Evolutionary conservation across 1,139 yeast genomes (phyloP), one percentile per base, ranked within the genome.

Genomic region (Magnusiomyces suaveolens): DNA sequence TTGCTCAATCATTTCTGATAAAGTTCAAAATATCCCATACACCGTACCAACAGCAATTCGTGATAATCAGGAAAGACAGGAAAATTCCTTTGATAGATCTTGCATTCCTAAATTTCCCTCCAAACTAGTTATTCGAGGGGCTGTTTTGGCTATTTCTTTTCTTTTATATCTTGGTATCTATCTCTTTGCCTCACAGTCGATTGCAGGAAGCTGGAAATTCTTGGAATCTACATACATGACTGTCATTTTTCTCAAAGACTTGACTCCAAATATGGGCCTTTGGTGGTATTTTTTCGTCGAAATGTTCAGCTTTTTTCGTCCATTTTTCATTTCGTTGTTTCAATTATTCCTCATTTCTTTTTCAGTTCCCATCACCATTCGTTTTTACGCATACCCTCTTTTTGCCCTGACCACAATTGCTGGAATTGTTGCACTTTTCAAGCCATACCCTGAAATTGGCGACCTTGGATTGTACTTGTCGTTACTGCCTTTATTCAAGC

Each of bases 241-340:
- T 0, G 72, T 81, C 10, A 64, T 88, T 6, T 71, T 75, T 38
- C 83, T 87, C 63, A 76, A 76, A 51, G 88, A 87, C 59, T 80
- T 88, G 59, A 76, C 81, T 3, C 96, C 96, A 24, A 89, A 89
- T 68, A 71, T 92, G 60, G 98, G 98, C 0, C 74, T 92, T 43
- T 92, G 99, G 99, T 92, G 99, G 99, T 92, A 92, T 72, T 82
- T 90, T 63, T 92, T 92, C 73, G 85, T 94, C 32, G 98, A 92
- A 68, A 87, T 92, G 83, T 92, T 92, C 71, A 94, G 84, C 54
- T 87, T 83, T 65, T 92, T 92, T 75, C 78, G 85, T 32, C 83
- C 88, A 20, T 89, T 92, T 66, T 92, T 87, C 72, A 73, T 84
- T 46, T 83, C 89, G 12, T 83, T 89, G 29, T 94, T 90, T 78